Base-by-base conservation (phyloP, 2,329 filamentous ascomycete genomes). In the Cryphonectria naterciae region DNA sequence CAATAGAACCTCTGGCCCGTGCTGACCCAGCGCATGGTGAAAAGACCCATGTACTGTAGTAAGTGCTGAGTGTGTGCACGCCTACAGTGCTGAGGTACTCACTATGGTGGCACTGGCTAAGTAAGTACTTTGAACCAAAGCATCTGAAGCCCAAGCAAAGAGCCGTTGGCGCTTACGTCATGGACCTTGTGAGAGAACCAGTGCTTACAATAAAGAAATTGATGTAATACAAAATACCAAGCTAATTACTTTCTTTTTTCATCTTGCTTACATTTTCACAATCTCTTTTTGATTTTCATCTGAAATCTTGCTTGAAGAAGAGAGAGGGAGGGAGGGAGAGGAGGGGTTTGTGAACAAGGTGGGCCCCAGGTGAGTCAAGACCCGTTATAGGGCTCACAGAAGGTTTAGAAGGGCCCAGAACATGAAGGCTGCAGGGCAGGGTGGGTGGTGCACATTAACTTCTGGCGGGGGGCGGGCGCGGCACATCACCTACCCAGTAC, bases 401-500 rank as follows among this genome's bases (percentile, higher is more conserved):
- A 58, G 54, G 28, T 32, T 58, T 35, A 17, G 54, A 58, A 58
- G 54, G 54, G 54, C 13, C 54, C 54, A 58, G 54, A 58, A 58
- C 54, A 28, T 19, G 25, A 28, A 58, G 19, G 54, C 54, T 58
- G 54, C 25, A 56, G 25, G 25, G 5, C 25, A 6, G 25, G 52
- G 15, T 32, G 32, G 32, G 32, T 32, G 32, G 32, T 58, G 25
- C 54, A 17, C 25, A 56, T 25, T 1, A 13, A 56, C 13, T 25
- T 25, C 19, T 32, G 8, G 63, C 11, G 43, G 63, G 63, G 32
- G 32, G 32, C 32, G 32, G 32, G 32, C 32, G 63, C 63, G 10
- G 63, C 28, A 32, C 43, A 52, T 13, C 43, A 25, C 25, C 28
- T 52, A 49, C 28, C 2, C 43, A 17, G 63, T 52, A 49, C 28